Evolutionary conservation across 768 basidiomycete species (phyloP).

Genomic region (Rhodotorula graminis): DNA sequence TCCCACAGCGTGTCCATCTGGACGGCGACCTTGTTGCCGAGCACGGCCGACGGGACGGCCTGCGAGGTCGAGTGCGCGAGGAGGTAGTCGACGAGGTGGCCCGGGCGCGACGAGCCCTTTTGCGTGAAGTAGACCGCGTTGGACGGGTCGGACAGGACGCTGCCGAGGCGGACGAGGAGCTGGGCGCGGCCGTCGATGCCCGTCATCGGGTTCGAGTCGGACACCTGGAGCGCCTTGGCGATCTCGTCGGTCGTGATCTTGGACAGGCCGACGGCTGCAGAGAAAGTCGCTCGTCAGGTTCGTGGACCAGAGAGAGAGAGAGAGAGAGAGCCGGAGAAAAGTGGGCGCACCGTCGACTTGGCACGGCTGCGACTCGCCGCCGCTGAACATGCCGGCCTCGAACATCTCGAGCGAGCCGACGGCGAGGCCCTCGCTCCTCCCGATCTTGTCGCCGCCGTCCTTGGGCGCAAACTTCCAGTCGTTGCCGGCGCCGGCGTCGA

Average conservation of each 20-base stretch:
- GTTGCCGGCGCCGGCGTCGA: slow-evolving; percentile 90
- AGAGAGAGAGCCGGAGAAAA: background rate
- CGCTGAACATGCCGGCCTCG: slow-evolving; percentile 71
- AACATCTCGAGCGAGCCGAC: slow-evolving; percentile 93
- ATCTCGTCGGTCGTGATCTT: slow-evolving; percentile 60
- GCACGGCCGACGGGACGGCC: slow-evolving; percentile 25
- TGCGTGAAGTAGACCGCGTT: slow-evolving; percentile 60
- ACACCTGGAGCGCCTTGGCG: slow-evolving; percentile 72
- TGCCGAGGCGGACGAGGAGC: slow-evolving; percentile 66
- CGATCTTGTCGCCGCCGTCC: slow-evolving; percentile 53
- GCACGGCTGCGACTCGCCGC: slow-evolving; percentile 58
- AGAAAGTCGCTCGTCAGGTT: too few species aligned
- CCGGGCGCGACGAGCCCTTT: slow-evolving; percentile 25
- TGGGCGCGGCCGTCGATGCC: slow-evolving; percentile 80
- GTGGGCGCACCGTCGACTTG: slow-evolving; percentile 78
- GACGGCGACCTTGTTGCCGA: slow-evolving; percentile 47
- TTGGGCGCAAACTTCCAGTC: slow-evolving; percentile 71
- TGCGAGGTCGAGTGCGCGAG: slow-evolving; percentile 36
- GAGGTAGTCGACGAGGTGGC: slow-evolving; percentile 43
- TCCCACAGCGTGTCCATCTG: slow-evolving; percentile 75
- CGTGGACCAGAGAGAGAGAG: background rate
- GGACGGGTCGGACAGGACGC: slow-evolving; percentile 57
- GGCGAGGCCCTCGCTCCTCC: slow-evolving; percentile 67
- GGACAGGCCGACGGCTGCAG: slow-evolving; percentile 64
- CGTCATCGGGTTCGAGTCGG: slow-evolving; percentile 70